Percentiles rank a stretch among this genome's conserved stretches.
These are phyloP conservation scores for Phytophthora idaei DNA, from an alignment of 352 stramenopile species.

Conservation along the genomic window DNA sequence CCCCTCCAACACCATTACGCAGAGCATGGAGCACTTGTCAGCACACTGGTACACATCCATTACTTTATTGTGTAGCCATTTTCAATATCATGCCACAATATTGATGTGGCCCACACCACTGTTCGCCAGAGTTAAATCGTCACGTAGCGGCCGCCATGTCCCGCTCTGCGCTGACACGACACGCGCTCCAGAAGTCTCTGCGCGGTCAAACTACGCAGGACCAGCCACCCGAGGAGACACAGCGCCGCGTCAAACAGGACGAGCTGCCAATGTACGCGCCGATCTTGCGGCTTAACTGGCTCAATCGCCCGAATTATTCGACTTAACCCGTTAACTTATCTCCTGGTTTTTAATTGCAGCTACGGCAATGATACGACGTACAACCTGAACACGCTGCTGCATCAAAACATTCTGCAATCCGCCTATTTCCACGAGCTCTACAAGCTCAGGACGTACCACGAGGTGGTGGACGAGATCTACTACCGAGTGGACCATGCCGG, in stretches of 20 bases:
- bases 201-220: conserved; percentile 41
- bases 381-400: conserved; percentile 96
- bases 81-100: no score
- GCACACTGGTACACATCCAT: no score
- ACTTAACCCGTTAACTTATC: neutral
- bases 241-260: conserved; percentile 78
- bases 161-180: conserved; percentile 70
- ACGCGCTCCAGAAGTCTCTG: conserved; percentile 67
- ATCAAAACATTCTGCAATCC: conserved; percentile 95
- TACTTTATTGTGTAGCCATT: neutral
- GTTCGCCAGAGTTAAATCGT: neutral
- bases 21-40: neutral
- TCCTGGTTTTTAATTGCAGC: conserved; percentile 27
- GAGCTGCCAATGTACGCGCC: conserved; percentile 78
- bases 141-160: conserved; percentile 50
- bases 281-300: neutral
- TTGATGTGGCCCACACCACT: neutral
- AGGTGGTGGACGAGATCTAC: conserved; percentile 96
- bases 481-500: conserved; percentile 85
- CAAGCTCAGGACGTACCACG: conserved; percentile 94
- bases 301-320: neutral
- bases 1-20: conserved; percentile 1
- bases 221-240: conserved; percentile 43
- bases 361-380: conserved; percentile 92
- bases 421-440: conserved; percentile 96